Conservation (phyloP, 305 asterid species). For the Rubia tinctorum region DNA sequence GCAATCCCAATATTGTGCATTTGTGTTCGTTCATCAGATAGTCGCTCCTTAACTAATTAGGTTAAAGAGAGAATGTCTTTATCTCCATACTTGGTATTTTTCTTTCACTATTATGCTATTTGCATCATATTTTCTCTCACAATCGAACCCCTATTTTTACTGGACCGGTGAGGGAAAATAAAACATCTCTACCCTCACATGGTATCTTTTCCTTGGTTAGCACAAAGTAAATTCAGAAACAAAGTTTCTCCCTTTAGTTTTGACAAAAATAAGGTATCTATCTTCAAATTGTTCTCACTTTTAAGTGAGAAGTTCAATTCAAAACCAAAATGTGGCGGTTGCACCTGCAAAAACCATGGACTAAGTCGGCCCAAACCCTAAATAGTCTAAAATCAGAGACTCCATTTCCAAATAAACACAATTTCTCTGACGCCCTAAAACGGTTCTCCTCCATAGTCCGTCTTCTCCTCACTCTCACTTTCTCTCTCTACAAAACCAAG, state of each 20-base stretch:
- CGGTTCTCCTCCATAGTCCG: background rate
- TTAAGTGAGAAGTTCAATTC: background rate
- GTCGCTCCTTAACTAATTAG: background rate
- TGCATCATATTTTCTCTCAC: background rate
- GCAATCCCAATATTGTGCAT: background rate
- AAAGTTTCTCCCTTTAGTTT: background rate
- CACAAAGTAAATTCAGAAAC: background rate
- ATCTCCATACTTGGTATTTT: no score
- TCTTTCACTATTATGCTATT: background rate
- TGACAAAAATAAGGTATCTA: background rate
- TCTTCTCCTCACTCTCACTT: background rate
- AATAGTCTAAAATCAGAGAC: slow-evolving; percentile 11
- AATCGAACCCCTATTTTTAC: background rate
- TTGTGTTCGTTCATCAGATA: background rate
- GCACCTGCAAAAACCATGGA: background rate
- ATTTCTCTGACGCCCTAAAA: slow-evolving; percentile 18
- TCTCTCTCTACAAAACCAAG: background rate
- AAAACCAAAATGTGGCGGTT: background rate
- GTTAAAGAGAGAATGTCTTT: background rate
- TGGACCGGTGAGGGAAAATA: no score
- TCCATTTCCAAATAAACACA: slow-evolving; percentile 1
- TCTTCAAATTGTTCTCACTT: background rate
- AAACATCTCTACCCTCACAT: background rate
- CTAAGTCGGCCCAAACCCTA: background rate
- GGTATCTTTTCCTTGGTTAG: background rate